phyloP scores from a whole-genome alignment of 257 asterid species.

The Capsicum chinense region DNA sequence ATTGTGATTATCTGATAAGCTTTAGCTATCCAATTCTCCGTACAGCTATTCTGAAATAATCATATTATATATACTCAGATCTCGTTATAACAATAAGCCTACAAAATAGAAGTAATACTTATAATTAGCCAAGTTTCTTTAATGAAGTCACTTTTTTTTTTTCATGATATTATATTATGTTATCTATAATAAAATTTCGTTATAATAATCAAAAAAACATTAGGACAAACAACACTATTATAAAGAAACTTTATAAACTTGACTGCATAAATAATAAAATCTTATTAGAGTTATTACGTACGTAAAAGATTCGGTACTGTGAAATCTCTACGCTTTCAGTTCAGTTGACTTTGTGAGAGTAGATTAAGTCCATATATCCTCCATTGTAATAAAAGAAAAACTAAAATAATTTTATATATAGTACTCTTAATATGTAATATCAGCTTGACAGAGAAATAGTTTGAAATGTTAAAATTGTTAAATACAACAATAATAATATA shows the following conservation, averaged over 20 bases:
- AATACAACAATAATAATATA: too few relatives aligned
- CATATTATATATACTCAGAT: background rate
- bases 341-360: background rate
- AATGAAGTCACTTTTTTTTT: too few relatives aligned
- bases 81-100: background rate
- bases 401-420: background rate
- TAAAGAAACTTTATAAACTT: background rate
- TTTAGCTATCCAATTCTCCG: background rate
- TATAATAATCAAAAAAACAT: background rate
- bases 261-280: background rate
- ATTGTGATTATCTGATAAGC: conserved; percentile 3
- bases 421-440: background rate
- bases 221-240: background rate
- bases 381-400: background rate
- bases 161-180: too few relatives aligned
- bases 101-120: too few relatives aligned
- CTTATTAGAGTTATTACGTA: background rate
- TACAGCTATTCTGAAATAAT: background rate
- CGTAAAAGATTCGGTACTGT: background rate
- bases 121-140: too few relatives aligned
- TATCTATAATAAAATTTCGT: too few relatives aligned
- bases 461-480: background rate
- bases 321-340: background rate
- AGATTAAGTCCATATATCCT: background rate
- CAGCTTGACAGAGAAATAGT: background rate